Evolutionary conservation across 208 protist species (phyloP).

Genomic region (Wallacemonas rigidus): DNA sequence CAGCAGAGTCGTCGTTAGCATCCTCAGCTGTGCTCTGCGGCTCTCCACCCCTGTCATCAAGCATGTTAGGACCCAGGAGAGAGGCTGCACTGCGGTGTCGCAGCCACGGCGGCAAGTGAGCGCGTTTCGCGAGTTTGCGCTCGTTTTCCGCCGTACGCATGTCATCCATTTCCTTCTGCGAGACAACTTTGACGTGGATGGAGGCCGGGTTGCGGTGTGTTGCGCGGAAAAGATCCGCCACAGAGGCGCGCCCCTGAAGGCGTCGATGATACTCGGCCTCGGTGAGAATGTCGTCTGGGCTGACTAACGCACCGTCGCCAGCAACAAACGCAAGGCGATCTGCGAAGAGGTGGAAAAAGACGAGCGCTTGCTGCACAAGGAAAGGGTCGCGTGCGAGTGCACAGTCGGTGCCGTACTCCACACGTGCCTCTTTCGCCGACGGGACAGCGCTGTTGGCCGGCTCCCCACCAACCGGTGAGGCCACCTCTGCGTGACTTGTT

Average conservation of each 20-base stretch:
- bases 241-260: constrained; percentile 49
- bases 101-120: constrained; percentile 83
- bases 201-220: constrained; percentile 63
- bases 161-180: constrained; percentile 48
- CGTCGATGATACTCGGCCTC: constrained; percentile 70
- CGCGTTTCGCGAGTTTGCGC: constrained; percentile 74
- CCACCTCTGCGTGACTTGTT: no score
- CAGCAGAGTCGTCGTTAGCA: no score
- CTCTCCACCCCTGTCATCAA: not conserved
- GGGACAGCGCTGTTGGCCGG: not conserved
- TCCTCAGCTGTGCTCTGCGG: not conserved
- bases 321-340: constrained; percentile 71
- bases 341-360: constrained; percentile 70
- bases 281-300: constrained; percentile 80
- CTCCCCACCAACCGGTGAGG: not conserved
- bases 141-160: constrained; percentile 41
- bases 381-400: constrained; percentile 75
- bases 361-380: constrained; percentile 84
- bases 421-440: not conserved
- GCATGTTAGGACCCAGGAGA: not conserved
- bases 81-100: constrained; percentile 18
- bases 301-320: constrained; percentile 56
- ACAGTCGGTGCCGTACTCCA: constrained; percentile 27
- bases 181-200: constrained; percentile 61
- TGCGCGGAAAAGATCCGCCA: constrained; percentile 81